Percentiles rank a stretch among this genome's conserved stretches.
Evolutionary conservation across 2,329 filamentous ascomycete genomes (phyloP).

Genomic region (Fusarium phyllophilum): DNA sequence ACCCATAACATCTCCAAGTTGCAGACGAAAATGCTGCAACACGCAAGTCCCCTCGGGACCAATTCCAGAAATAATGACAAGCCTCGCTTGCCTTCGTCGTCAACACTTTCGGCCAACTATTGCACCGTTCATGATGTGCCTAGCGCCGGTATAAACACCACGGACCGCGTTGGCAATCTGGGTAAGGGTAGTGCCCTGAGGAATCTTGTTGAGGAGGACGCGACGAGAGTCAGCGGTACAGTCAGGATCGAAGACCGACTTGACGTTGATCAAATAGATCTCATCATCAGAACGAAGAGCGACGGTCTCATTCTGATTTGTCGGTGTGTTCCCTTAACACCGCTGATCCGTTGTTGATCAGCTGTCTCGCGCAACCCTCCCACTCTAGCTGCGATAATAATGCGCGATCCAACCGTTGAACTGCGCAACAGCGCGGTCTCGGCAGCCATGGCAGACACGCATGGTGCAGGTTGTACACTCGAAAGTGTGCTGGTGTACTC

Average conservation of each 20-base stretch:
- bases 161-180: not conserved
- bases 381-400: not conserved
- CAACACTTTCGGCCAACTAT: not conserved
- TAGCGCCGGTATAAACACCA: not conserved
- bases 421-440: not conserved
- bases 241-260: not conserved
- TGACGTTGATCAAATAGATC: not conserved
- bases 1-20: not conserved
- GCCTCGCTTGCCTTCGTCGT: not conserved
- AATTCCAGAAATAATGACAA: not conserved
- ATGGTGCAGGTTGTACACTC: not conserved
- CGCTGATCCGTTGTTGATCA: not conserved
- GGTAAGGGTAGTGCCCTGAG: not conserved
- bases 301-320: not conserved
- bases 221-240: not conserved
- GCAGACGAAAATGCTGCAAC: rapidly evolving
- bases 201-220: not conserved
- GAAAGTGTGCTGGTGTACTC: not conserved
- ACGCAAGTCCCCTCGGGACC: not conserved
- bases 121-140: not conserved
- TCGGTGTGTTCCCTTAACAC: not conserved
- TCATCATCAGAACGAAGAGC: not conserved
- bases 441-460: not conserved
- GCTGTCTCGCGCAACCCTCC: not conserved
- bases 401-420: not conserved